Evolutionary conservation across 2,329 filamentous ascomycete genomes (phyloP), one percentile per base, ranked within the genome.

Genomic region (Dendrostoma leiphaemia): DNA sequence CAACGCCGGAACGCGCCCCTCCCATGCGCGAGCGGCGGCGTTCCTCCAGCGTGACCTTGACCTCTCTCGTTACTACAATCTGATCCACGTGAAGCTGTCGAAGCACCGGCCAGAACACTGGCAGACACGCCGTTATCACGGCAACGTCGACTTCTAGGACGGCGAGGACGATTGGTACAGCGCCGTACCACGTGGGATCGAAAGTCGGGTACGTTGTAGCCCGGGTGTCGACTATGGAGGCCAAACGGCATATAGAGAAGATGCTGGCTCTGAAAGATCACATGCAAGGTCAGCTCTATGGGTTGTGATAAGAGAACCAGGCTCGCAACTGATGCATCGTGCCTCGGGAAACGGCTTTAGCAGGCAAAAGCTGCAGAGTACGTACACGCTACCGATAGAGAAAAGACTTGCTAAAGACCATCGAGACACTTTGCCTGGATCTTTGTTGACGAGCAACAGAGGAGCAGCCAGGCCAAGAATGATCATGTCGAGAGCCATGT

Each of bases 101-200:
- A 2, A 72, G 55, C 4, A 67, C 59, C 46, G 50, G 51, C 46
- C 44, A 54, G 28, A 48, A 53, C 15, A 57, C 47, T 4, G 54
- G 57, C 1, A 57, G 37, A 15, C 51, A 45, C n/a, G 54, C 55
- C 15, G 48, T 45, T 13, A 53, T 48, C 9, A 40, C 41, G 6
- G 48, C 49, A 10, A 58, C 47, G 13, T 71, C 67, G 47, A 71
- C 63, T 47, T 72, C 69, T 48, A 71, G 61, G 0, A 62, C 63
- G 1, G 66, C 68, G 7, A 71, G 63, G 12, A 70, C 59, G 53
- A 72, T 68, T 46, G 63, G 65, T 35, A 61, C 60, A 7, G 66
- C 64, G 13, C 64, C 67, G 55, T 71, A 71, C 67, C 68, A 72
- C 3, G 67, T 70, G 9, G 69, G 69, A 56, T 72, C 70, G 5